Base-by-base conservation (phyloP, 495 filamentous ascomycete genomes). In the Amorphotheca resinae region DNA sequence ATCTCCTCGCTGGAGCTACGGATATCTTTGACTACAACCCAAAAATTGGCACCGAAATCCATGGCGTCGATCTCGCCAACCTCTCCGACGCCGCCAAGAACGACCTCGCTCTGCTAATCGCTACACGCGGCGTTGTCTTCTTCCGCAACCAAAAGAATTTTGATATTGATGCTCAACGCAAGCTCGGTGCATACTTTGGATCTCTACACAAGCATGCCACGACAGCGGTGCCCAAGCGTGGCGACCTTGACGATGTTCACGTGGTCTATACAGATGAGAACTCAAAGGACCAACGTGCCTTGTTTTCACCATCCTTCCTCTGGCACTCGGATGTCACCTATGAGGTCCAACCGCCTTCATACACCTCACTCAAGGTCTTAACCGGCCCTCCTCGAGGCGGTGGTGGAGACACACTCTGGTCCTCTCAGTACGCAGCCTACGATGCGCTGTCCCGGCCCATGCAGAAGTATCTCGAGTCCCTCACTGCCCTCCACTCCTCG, bases 361-460 rank as follows among this genome's bases (percentile, higher is more conserved):
- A 84, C 54, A 87, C 82, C 4, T 74, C 76, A 4, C 64, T 87
- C 25, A 82, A 81, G 36, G 58, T 87, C 1, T 66, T 86, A 1
- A 72, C 73, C 1, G 81, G 79, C 0, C 82, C 82, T 5, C 69
- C 78, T 1, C 61, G 64, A 3, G 78, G 77, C 8, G 81, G 78
- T 7, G 84, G 84, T 26, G 84, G 84, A 17, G 83, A 87, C 47
- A 87, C 82, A 0, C 72, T 76, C 8, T 87, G 81, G 81, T 70
- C 75, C 0, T 82, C 77, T 2, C 79, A 83, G 46, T 82, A 81
- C 42, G 80, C 72, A 2, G 81, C 80, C 12, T 87, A 86, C 48
- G 77, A 82, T 45, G 58, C 69, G 1, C 68, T 89, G 9, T 86
- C 82, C 0, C 56, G 65, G 0, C 67, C 67, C 16, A 82, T 87